Conservation (phyloP, 2,329 filamentous ascomycete species). For the Chaetomiaceae sp. region DNA sequence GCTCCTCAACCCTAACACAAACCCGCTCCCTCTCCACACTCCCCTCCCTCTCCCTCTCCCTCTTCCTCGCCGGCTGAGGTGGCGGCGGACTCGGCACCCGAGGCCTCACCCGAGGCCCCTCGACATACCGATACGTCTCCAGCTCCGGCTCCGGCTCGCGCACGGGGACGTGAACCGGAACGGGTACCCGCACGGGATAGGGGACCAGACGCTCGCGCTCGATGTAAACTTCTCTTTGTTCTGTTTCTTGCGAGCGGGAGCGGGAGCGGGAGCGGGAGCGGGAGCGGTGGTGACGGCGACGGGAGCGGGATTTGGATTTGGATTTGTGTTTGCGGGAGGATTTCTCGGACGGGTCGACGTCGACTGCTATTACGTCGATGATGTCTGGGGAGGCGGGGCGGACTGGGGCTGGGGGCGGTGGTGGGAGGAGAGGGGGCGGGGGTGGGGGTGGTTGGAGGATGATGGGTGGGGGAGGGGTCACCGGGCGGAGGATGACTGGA, state of each 20-base stretch:
- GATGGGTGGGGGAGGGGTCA: constrained; percentile 17
- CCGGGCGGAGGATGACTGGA: constrained; percentile 23
- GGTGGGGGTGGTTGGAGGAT: constrained; percentile 18
- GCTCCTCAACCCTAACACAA: constrained; percentile 13
- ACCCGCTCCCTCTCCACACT: constrained; percentile 15
- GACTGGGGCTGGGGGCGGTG: constrained; percentile 21
- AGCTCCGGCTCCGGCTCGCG: constrained; percentile 35
- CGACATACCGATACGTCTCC: constrained; percentile 50
- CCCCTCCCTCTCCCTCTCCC: constrained; percentile 11
- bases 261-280: constrained; percentile 1
- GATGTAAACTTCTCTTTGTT: constrained; percentile 44
- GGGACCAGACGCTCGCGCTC: constrained; percentile 43
- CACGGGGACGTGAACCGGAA: constrained; percentile 33
- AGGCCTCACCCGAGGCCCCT: constrained; percentile 35
- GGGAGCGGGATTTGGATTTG: constrained; percentile 11
- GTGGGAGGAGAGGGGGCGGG: constrained; percentile 22
- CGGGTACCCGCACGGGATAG: constrained; percentile 33
- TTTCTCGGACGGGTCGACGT: constrained; percentile 35
- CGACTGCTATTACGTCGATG: constrained; percentile 41
- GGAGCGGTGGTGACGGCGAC: constrained; percentile 6
- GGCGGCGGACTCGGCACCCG: constrained; percentile 31
- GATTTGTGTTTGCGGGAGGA: constrained; percentile 25
- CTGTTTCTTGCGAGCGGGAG: constrained; percentile 22
- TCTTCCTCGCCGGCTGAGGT: constrained; percentile 1
- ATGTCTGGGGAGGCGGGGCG: constrained; percentile 19